Conservation (phyloP, 805 yeast species). For the Cyberlindnera amylophila region DNA sequence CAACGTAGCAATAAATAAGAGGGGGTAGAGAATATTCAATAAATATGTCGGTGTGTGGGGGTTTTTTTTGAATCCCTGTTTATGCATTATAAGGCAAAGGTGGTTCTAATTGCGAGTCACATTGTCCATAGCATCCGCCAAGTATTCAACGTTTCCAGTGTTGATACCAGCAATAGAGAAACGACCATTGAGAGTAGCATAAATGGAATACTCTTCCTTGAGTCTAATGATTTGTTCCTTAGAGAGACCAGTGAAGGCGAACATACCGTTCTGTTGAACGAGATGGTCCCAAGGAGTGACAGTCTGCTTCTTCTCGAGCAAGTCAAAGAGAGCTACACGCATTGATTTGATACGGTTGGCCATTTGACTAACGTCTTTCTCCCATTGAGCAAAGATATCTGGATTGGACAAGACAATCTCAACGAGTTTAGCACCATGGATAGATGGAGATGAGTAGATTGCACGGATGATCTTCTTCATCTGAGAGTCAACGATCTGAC, state of each 20-base stretch:
- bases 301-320: conserved; percentile 51
- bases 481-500: conserved; percentile 64
- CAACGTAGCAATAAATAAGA: too few species aligned
- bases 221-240: conserved; percentile 67
- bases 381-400: conserved; percentile 69
- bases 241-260: conserved; percentile 81
- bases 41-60: background rate
- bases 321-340: conserved; percentile 59
- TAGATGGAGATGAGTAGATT: conserved; percentile 89
- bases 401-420: conserved; percentile 65
- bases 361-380: conserved; percentile 72
- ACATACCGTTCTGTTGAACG: conserved; percentile 92
- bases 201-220: conserved; percentile 70
- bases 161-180: conserved; percentile 88
- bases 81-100: too few species aligned
- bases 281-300: conserved; percentile 73
- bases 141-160: conserved; percentile 69
- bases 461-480: conserved; percentile 82
- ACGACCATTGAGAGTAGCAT: conserved; percentile 88
- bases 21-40: background rate
- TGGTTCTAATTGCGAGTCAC: conserved; percentile 22
- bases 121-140: conserved; percentile 55
- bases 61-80: too few species aligned
- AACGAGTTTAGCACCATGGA: conserved; percentile 89
- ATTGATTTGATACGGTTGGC: conserved; percentile 73